phyloP scores from a whole-genome alignment of 2,329 filamentous ascomycete species.

The Aspergillus proliferans region DNA sequence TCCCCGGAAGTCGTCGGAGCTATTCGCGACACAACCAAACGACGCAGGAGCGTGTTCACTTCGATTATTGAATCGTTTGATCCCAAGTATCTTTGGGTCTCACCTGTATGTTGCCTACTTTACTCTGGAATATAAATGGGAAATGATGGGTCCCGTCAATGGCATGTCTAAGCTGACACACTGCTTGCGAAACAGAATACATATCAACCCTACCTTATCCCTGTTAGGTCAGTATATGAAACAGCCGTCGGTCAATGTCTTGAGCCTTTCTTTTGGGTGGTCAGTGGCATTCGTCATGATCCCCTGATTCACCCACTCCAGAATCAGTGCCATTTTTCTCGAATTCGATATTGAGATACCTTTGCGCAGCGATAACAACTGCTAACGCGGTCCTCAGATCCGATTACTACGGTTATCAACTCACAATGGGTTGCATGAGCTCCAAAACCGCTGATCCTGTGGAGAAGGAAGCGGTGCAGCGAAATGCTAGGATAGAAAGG shows the following conservation, averaged over 20 bases:
- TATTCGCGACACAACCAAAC: not conserved
- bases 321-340: not conserved
- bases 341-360: not conserved
- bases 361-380: not conserved
- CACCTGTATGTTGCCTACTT: not conserved
- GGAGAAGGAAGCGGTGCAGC: slow-evolving; percentile 38
- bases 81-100: not conserved
- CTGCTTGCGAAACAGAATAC: not conserved
- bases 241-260: slow-evolving; percentile 6
- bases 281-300: slow-evolving; percentile 4
- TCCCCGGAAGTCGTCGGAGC: not conserved
- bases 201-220: not conserved
- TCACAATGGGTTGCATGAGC: slow-evolving; percentile 40
- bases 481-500: slow-evolving; percentile 70
- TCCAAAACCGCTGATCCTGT: slow-evolving; percentile 35
- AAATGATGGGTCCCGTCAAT: not conserved
- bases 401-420: slow-evolving; percentile 6
- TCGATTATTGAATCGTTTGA: not conserved
- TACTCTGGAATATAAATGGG: not conserved
- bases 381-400: not conserved
- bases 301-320: slow-evolving; percentile 12
- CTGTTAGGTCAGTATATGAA: not conserved
- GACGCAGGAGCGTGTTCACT: not conserved
- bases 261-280: slow-evolving; percentile 5
- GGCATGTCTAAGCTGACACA: not conserved